Percentiles rank a stretch among this genome's conserved stretches.
Evolutionary conservation across 148 eudicot species (phyloP).

Genomic region (Pouteria glomerata): DNA sequence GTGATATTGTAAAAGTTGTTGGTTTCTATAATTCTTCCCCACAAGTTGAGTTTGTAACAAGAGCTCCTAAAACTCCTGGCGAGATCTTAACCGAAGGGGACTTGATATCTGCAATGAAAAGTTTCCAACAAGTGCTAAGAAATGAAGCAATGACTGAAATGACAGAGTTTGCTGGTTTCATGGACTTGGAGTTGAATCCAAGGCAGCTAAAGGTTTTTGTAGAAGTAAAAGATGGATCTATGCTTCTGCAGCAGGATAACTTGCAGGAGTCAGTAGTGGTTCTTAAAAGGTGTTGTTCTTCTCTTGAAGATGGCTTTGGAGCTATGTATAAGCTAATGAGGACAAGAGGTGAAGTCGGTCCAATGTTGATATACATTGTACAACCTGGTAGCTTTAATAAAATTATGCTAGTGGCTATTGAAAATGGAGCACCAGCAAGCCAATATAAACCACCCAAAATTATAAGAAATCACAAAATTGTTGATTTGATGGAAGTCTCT

Average conservation of each 20-base stretch:
- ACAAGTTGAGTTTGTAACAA: constrained; percentile 30
- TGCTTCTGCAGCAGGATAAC: constrained; percentile 14
- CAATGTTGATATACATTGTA: constrained; percentile 21
- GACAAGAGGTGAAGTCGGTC: constrained; percentile 24
- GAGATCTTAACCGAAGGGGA: constrained; percentile 39
- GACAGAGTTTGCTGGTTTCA: constrained; percentile 22
- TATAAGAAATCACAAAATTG: constrained; percentile 23
- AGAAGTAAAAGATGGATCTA: constrained; percentile 22
- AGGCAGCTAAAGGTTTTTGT: constrained; percentile 26
- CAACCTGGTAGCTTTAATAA: constrained; percentile 26
- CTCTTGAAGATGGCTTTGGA: constrained; percentile 36
- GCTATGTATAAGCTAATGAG: constrained; percentile 24
- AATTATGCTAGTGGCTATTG: constrained; percentile 23
- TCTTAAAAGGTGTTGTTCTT: constrained; percentile 21
- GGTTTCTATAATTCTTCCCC: constrained; percentile 44
- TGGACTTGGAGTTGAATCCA: constrained; percentile 18
- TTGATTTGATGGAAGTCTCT: constrained; percentile 24
- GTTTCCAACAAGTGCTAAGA: constrained; percentile 18
- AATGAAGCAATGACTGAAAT: constrained; percentile 8
- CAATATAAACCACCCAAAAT: constrained; percentile 45
- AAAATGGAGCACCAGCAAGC: constrained; percentile 35
- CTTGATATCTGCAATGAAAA: constrained; percentile 24
- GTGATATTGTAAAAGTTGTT: constrained; percentile 40
- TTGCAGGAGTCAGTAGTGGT: constrained; percentile 6
- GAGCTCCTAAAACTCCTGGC: constrained; percentile 40